Conservation (phyloP, 768 basidiomycete genomes). For the Pulveroboletus ravenelii region DNA sequence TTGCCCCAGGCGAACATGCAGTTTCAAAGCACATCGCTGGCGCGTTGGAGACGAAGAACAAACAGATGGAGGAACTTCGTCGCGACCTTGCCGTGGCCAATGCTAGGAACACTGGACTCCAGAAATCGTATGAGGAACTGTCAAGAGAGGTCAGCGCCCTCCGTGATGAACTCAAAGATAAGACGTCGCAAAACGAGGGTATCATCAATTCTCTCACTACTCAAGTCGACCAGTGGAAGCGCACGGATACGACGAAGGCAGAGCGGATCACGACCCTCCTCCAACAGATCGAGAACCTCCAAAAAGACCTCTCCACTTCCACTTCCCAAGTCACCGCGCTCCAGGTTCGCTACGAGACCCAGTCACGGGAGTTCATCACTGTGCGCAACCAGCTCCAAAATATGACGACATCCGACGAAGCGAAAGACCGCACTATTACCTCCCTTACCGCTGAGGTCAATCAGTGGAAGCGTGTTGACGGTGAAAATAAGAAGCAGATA, state of each 20-base stretch:
- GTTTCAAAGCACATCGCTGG: background rate
- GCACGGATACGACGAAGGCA: background rate
- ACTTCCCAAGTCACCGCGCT: background rate
- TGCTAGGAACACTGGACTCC: slow-evolving; percentile 2
- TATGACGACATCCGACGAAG: background rate
- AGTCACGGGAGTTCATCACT: background rate
- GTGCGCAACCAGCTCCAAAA: background rate
- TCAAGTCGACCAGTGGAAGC: slow-evolving; percentile 1
- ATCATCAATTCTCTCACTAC: background rate
- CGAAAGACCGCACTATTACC: background rate
- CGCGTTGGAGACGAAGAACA: background rate
- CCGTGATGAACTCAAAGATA: slow-evolving; percentile 1
- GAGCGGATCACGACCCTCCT: background rate
- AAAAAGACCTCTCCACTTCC: background rate
- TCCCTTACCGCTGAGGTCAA: background rate
- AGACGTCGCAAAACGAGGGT: slow-evolving; percentile 1
- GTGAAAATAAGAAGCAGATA: background rate
- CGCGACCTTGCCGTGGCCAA: background rate
- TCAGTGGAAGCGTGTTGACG: too few species aligned
- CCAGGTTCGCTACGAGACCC: background rate
- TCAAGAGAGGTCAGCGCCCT: background rate
- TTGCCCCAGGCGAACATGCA: background rate
- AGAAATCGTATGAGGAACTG: background rate
- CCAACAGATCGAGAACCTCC: background rate
- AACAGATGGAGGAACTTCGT: slow-evolving; percentile 4